phyloP scores from a whole-genome alignment of 1,284 basidiomycete genomes.

The Hymenochaete sp. region DNA sequence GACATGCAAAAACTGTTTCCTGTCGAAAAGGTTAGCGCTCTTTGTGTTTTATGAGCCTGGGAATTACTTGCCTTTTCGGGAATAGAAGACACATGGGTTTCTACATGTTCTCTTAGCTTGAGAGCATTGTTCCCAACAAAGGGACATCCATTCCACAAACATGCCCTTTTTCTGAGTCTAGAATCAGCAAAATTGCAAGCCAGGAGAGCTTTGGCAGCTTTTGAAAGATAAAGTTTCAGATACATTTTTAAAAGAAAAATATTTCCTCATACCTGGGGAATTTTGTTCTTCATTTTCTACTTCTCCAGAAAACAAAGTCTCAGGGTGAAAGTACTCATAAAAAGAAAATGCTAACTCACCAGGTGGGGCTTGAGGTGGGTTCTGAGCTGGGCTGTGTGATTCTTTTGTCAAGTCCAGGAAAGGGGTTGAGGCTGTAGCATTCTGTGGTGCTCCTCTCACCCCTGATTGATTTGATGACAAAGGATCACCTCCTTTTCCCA shows the following conservation, averaged over 20 bases:
- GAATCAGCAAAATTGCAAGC: conserved; percentile 38
- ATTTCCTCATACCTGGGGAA: conserved; percentile 9
- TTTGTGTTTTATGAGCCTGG: conserved; percentile 17
- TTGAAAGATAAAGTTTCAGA: not conserved
- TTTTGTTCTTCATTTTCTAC: not conserved
- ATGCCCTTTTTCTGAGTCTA: conserved; percentile 39
- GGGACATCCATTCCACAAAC: conserved; percentile 53
- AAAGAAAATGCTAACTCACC: not conserved
- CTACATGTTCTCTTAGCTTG: conserved; percentile 42
- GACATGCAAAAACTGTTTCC: conserved; percentile 32
- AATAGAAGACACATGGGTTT: conserved; percentile 28
- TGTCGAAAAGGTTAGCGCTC: not conserved
- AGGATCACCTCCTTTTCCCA: too few species aligned
- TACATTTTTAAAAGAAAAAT: conserved; percentile 20
- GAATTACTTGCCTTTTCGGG: conserved; percentile 21
- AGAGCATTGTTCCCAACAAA: conserved; percentile 44
- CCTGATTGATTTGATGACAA: too few species aligned
- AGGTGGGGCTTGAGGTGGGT: not conserved
- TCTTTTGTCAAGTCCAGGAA: not conserved
- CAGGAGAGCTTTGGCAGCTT: conserved; percentile 28
- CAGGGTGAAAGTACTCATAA: not conserved
- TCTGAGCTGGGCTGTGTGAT: not conserved
- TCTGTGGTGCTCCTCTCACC: too few species aligned
- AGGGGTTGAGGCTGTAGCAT: not conserved
- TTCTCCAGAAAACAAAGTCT: not conserved